A percentile compares a stretch with the other conserved stretches of the same genome.
Evolutionary conservation across 805 yeast genomes (phyloP).

Genomic region (Monosporozyma servazzii): DNA sequence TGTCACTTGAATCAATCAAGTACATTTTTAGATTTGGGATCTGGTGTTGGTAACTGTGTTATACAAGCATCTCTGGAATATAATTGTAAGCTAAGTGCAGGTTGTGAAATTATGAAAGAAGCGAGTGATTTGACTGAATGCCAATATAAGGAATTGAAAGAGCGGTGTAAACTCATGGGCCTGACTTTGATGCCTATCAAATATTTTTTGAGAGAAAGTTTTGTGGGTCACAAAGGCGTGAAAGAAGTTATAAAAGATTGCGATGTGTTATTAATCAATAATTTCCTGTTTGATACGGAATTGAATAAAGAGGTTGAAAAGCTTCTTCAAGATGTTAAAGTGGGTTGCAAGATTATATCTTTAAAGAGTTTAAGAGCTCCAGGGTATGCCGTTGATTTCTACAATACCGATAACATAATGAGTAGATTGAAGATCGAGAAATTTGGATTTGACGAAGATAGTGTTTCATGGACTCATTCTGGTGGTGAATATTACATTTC

Average conservation of each 20-base stretch:
- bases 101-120: conserved; percentile 81
- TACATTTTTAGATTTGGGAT: conserved; percentile 80
- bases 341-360: conserved; percentile 73
- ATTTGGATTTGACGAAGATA: conserved; percentile 52
- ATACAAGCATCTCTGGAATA: conserved; percentile 82
- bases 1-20: conserved; percentile 46
- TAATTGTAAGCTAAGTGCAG: conserved; percentile 69
- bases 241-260: conserved; percentile 45
- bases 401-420: conserved; percentile 46
- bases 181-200: conserved; percentile 46
- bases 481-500: conserved; percentile 73
- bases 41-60: conserved; percentile 90
- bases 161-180: conserved; percentile 56
- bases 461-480: conserved; percentile 83
- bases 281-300: conserved; percentile 72
- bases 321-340: conserved; percentile 51
- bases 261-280: conserved; percentile 71
- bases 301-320: conserved; percentile 60
- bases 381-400: conserved; percentile 51
- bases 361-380: conserved; percentile 72
- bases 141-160: conserved; percentile 51
- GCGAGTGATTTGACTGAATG: conserved; percentile 59
- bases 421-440: conserved; percentile 57
- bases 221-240: conserved; percentile 56
- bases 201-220: conserved; percentile 59